Conservation (phyloP, 805 yeast species). For the Torulaspora delbrueckii region DNA sequence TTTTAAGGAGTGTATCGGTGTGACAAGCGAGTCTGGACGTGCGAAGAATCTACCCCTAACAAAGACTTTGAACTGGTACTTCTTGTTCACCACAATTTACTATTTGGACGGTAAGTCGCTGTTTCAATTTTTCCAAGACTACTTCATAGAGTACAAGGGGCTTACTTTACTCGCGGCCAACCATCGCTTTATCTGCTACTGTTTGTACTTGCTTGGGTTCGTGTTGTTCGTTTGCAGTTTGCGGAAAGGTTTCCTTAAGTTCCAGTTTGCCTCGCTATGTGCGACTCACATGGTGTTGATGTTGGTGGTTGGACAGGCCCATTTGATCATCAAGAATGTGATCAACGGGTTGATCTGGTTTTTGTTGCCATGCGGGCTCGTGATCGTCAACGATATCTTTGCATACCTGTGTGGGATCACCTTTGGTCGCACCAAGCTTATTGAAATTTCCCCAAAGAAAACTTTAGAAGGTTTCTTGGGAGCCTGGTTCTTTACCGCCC, state of each 20-base stretch:
- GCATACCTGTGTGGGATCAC: slow-evolving; percentile 97
- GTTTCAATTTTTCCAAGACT: slow-evolving; percentile 57
- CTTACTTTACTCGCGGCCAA: slow-evolving; percentile 61
- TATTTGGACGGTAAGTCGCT: slow-evolving; percentile 84
- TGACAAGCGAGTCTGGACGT: slow-evolving; percentile 72
- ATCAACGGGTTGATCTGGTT: slow-evolving; percentile 93
- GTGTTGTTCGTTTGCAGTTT: slow-evolving; percentile 84
- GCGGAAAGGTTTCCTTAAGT: slow-evolving; percentile 81
- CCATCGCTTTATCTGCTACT: slow-evolving; percentile 80
- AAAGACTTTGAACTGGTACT: slow-evolving; percentile 86
- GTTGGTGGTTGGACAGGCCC: slow-evolving; percentile 89
- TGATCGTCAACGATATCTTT: slow-evolving; percentile 89
- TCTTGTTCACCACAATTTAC: slow-evolving; percentile 78
- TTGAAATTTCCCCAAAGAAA: slow-evolving; percentile 92
- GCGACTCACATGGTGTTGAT: slow-evolving; percentile 90
- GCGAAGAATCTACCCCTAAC: slow-evolving; percentile 81
- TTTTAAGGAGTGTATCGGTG: slow-evolving; percentile 86
- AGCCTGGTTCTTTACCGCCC: slow-evolving; percentile 91
- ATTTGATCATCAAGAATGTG: slow-evolving; percentile 83
- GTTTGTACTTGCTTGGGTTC: slow-evolving; percentile 80
- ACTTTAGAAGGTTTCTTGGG: slow-evolving; percentile 97
- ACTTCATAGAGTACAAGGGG: slow-evolving; percentile 33
- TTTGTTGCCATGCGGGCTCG: slow-evolving; percentile 83
- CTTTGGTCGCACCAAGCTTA: slow-evolving; percentile 87
- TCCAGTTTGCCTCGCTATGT: slow-evolving; percentile 92